Evolutionary conservation across 2,329 filamentous ascomycete species (phyloP).

Genomic region (Neospermospora avenae): DNA sequence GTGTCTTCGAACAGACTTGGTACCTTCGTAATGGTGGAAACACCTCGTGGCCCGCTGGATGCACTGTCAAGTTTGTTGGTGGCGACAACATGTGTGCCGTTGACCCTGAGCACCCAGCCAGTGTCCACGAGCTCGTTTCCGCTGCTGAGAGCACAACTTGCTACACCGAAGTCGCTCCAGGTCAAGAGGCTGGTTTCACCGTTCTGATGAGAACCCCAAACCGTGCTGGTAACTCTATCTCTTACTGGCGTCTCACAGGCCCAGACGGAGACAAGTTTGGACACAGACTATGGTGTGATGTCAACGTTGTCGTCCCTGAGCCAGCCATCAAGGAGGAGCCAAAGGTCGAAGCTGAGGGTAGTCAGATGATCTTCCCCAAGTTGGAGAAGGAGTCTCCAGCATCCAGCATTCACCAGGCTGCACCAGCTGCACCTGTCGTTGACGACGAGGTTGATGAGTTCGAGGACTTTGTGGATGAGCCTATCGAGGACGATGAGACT

Average conservation of each 20-base stretch:
- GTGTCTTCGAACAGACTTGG: slow-evolving; percentile 87
- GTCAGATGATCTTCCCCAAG: slow-evolving; percentile 94
- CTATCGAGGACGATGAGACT: slow-evolving; percentile 58
- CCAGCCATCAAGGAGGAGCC: slow-evolving; percentile 35
- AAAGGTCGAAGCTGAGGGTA: slow-evolving; percentile 40
- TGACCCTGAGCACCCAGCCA: slow-evolving; percentile 75
- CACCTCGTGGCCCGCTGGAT: slow-evolving; percentile 79
- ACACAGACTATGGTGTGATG: slow-evolving; percentile 92
- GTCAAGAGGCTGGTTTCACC: slow-evolving; percentile 75
- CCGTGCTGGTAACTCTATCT: slow-evolving; percentile 76
- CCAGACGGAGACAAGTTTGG: slow-evolving; percentile 80
- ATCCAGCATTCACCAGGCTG: slow-evolving; percentile 71
- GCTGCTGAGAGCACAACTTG: slow-evolving; percentile 82
- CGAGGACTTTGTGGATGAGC: slow-evolving; percentile 51
- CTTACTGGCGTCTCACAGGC: slow-evolving; percentile 93
- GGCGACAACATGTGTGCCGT: slow-evolving; percentile 96
- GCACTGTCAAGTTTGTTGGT: slow-evolving; percentile 85
- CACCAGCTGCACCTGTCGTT: slow-evolving; percentile 47
- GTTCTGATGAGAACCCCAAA: slow-evolving; percentile 78
- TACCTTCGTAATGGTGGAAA: slow-evolving; percentile 81
- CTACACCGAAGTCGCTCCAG: slow-evolving; percentile 64
- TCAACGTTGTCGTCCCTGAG: slow-evolving; percentile 58
- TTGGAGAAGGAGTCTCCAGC: slow-evolving; percentile 90
- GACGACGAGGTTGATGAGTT: slow-evolving; percentile 38
- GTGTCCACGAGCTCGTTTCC: slow-evolving; percentile 69